These are phyloP conservation scores for Artemisia annua DNA, from an alignment of 129 eudicot genomes.

Conservation along the genomic window DNA sequence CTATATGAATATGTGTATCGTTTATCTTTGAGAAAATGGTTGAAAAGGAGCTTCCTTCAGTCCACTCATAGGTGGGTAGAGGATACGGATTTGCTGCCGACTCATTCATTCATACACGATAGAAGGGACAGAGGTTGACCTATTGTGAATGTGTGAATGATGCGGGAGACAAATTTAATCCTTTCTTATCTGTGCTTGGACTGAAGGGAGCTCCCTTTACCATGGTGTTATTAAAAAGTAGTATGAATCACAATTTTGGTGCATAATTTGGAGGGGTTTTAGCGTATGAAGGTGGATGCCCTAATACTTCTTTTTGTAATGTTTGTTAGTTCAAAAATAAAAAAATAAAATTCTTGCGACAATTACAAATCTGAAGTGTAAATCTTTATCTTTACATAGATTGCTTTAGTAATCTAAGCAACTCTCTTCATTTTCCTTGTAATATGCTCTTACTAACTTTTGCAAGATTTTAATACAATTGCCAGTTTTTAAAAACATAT, in stretches of 20 bases:
- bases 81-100: slow-evolving; percentile 71
- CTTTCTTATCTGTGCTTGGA: slow-evolving; percentile 72
- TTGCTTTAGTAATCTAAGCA: no score
- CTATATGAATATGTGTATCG: background rate
- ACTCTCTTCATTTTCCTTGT: no score
- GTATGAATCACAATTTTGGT: background rate
- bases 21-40: background rate
- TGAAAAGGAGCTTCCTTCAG: slow-evolving; percentile 69
- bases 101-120: slow-evolving; percentile 72
- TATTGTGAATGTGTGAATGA: slow-evolving; percentile 77
- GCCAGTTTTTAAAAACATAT: no score
- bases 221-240: background rate
- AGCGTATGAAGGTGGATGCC: background rate
- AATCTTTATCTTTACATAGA: no score
- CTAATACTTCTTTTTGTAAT: background rate
- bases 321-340: no score
- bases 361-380: no score
- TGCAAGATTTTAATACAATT: no score
- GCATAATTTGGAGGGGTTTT: background rate
- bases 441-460: no score
- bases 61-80: slow-evolving; percentile 68
- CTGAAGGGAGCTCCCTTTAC: slow-evolving; percentile 88
- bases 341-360: no score
- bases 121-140: slow-evolving; percentile 26
- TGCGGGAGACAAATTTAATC: slow-evolving; percentile 66